A percentile compares a stretch with the other conserved stretches of the same genome.
phyloP scores from a whole-genome alignment of 2,329 filamentous ascomycete species.

The Aspergillus proliferans region DNA sequence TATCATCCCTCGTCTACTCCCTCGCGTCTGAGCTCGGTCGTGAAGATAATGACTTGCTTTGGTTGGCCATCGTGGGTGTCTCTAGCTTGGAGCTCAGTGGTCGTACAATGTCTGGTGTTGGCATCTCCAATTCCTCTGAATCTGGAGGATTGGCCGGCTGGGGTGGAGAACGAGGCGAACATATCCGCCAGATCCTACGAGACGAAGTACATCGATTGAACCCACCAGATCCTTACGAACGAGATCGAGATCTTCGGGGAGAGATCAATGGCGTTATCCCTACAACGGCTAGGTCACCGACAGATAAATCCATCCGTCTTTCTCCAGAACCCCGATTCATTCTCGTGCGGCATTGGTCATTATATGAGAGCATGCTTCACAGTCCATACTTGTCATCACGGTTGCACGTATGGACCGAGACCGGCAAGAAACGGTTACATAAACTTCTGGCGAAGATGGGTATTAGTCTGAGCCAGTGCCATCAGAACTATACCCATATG shows the following conservation, averaged over 20 bases:
- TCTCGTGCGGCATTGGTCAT: constrained; percentile 88
- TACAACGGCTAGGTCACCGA: constrained; percentile 78
- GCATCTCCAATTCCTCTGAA: constrained; percentile 52
- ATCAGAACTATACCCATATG: constrained; percentile 96
- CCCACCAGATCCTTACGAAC: constrained; percentile 59
- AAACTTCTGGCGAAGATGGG: constrained; percentile 98
- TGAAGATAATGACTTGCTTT: constrained; percentile 93
- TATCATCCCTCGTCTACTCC: constrained; percentile 90
- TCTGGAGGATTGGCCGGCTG: constrained; percentile 59
- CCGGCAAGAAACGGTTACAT: constrained; percentile 78
- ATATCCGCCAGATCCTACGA: constrained; percentile 75
- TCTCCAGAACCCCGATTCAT: constrained; percentile 92
- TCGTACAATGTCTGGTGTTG: constrained; percentile 72
- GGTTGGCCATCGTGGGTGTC: constrained; percentile 90
- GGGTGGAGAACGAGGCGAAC: constrained; percentile 74
- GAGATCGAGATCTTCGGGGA: constrained; percentile 55
- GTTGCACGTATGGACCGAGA: constrained; percentile 90
- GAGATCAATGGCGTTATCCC: constrained; percentile 78
- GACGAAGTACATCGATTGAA: constrained; percentile 94
- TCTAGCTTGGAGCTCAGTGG: constrained; percentile 91
- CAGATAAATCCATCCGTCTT: constrained; percentile 84
- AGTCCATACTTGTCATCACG: constrained; percentile 89
- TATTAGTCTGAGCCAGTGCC: constrained; percentile 85
- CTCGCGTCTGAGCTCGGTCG: constrained; percentile 89
- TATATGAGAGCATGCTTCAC: constrained; percentile 98